These are phyloP conservation scores for Botrytis cinerea DNA, from an alignment of 2,329 filamentous ascomycete species.

Conservation along the genomic window DNA sequence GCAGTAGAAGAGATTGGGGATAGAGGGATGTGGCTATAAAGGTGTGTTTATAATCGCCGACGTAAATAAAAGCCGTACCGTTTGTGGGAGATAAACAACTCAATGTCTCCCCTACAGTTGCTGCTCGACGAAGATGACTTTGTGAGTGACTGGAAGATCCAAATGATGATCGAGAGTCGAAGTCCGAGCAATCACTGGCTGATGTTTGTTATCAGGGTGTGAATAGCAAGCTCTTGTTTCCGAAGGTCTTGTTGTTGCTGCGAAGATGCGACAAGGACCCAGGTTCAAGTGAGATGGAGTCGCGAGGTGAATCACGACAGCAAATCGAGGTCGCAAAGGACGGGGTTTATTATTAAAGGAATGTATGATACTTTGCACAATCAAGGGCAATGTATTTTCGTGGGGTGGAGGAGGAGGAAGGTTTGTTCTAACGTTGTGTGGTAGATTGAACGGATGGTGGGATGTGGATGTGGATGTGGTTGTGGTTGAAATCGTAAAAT, in stretches of 20 bases:
- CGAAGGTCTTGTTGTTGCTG: background rate
- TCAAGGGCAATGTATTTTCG: conserved; percentile 2
- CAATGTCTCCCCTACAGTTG: conserved; percentile 87
- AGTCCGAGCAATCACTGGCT: background rate
- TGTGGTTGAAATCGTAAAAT: conserved; percentile 21
- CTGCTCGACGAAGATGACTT: conserved; percentile 43
- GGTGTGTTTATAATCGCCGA: conserved; percentile 25
- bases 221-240: background rate
- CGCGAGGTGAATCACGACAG: conserved; percentile 5
- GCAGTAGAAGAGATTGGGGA: conserved; percentile 5
- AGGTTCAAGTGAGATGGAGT: background rate
- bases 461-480: background rate
- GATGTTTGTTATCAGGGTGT: conserved; percentile 9
- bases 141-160: conserved; percentile 8
- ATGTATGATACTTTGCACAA: conserved; percentile 18
- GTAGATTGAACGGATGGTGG: background rate
- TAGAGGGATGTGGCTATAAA: conserved; percentile 18
- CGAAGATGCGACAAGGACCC: conserved; percentile 1
- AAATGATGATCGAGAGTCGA: background rate
- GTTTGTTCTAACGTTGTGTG: background rate
- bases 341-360: conserved; percentile 21
- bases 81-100: conserved; percentile 93
- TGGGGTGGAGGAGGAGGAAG: background rate
- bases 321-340: background rate
- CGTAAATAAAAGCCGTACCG: conserved; percentile 50